Evolutionary conservation across 805 yeast genomes (phyloP).

Genomic region (Teunomyces aglyptinius): DNA sequence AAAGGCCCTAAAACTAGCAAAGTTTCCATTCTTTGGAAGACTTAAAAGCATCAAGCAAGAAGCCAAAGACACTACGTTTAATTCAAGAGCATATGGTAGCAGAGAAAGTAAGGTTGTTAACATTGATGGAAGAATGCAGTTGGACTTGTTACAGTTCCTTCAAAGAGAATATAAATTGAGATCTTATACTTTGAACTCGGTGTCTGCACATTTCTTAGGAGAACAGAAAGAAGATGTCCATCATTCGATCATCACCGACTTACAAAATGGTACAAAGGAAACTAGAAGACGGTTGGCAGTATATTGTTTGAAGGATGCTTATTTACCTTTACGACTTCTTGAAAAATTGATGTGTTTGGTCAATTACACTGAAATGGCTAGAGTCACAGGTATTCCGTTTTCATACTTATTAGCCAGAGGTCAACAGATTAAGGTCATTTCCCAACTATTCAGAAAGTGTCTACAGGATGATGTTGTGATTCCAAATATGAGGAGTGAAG

Average conservation of each 20-base stretch:
- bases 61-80: conserved; percentile 75
- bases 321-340: conserved; percentile 78
- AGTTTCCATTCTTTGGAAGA: conserved; percentile 88
- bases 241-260: conserved; percentile 90
- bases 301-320: conserved; percentile 95
- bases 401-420: conserved; percentile 87
- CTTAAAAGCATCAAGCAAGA: conserved; percentile 67
- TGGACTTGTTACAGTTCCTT: conserved; percentile 87
- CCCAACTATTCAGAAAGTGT: conserved; percentile 93
- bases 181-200: conserved; percentile 92
- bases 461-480: conserved; percentile 80
- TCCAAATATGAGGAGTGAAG: conserved; percentile 84
- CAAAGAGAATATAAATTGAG: conserved; percentile 94
- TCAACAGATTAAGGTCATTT: conserved; percentile 95
- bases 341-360: conserved; percentile 96
- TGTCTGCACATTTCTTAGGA: conserved; percentile 86
- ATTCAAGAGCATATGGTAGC: conserved; percentile 95
- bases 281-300: conserved; percentile 95
- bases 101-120: conserved; percentile 88
- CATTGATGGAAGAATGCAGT: conserved; percentile 93
- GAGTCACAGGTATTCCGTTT: conserved; percentile 98
- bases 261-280: conserved; percentile 89
- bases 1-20: conserved; percentile 56
- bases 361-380: conserved; percentile 98
- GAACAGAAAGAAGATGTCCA: conserved; percentile 99